Conservation (phyloP, 2,329 filamentous ascomycete genomes). For the Fusarium denticulatum region DNA sequence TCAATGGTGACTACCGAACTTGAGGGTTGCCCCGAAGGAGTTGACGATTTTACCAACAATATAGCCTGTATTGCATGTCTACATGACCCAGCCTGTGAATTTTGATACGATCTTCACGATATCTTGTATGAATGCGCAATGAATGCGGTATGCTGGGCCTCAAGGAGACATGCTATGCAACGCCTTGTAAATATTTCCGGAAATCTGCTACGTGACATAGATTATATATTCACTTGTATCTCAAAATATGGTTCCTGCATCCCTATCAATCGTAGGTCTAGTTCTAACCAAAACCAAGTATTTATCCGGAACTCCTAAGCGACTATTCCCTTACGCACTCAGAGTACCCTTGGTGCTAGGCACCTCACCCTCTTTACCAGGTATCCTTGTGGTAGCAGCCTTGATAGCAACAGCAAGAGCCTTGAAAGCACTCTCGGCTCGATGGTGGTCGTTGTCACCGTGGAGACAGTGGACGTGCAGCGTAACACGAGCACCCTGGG, state of each 20-base stretch:
- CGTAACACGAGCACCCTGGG: slow-evolving; percentile 89
- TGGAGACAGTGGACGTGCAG: slow-evolving; percentile 92
- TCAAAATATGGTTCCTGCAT: neutral
- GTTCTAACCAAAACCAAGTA: slow-evolving; percentile 22
- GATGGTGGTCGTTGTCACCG: slow-evolving; percentile 94
- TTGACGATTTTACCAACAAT: neutral
- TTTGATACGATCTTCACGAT: neutral
- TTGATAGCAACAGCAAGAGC: slow-evolving; percentile 88
- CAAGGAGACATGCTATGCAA: neutral
- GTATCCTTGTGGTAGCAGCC: slow-evolving; percentile 77
- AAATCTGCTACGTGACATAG: neutral
- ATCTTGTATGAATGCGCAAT: neutral
- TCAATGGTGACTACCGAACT: slow-evolving; percentile 75
- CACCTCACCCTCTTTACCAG: slow-evolving; percentile 88
- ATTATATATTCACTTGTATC: neutral
- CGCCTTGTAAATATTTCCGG: neutral
- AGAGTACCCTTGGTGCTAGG: slow-evolving; percentile 96
- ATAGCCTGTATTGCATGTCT: neutral
- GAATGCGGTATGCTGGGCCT: neutral
- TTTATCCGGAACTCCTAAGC: slow-evolving; percentile 38
- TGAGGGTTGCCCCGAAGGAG: slow-evolving; percentile 42
- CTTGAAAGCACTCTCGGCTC: slow-evolving; percentile 97
- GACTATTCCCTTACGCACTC: slow-evolving; percentile 57
- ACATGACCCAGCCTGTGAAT: neutral
- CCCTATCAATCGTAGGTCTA: slow-evolving; percentile 11